Conservation (phyloP, 371 early-diverging fungal genomes). For the Cokeromyces recurvatus region DNA sequence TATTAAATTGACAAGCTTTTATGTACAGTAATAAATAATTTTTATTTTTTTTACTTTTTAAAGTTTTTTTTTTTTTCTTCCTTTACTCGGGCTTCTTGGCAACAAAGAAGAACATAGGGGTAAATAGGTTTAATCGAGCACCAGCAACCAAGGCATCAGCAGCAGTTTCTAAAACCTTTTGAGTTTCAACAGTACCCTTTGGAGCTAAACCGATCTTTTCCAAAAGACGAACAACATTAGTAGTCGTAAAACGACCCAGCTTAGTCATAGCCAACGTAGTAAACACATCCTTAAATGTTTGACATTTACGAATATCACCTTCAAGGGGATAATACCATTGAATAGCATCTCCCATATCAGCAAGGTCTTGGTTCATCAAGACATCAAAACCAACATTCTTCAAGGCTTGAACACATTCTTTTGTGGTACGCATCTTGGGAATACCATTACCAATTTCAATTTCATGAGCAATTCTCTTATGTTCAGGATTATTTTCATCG, state of each 20-base stretch:
- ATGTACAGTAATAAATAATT: no score
- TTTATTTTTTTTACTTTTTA: neutral
- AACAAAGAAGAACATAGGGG: conserved; percentile 90
- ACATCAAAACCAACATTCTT: conserved; percentile 82
- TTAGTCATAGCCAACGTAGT: conserved; percentile 46
- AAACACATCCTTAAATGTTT: conserved; percentile 52
- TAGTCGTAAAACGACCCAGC: conserved; percentile 53
- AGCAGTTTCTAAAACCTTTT: conserved; percentile 69
- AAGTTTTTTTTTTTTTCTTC: conserved; percentile 1
- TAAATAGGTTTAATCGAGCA: conserved; percentile 71
- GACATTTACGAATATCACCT: conserved; percentile 47
- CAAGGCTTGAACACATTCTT: conserved; percentile 66
- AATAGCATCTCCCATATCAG: conserved; percentile 55
- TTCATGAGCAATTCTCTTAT: conserved; percentile 67
- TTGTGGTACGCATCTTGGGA: conserved; percentile 69
- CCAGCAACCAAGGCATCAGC: conserved; percentile 74
- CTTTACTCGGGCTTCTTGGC: conserved; percentile 68
- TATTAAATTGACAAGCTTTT: no score
- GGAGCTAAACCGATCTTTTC: conserved; percentile 79
- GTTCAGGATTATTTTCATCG: conserved; percentile 65
- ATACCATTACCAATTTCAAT: conserved; percentile 88
- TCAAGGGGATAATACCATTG: conserved; percentile 81
- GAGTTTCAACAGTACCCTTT: conserved; percentile 74
- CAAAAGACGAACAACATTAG: conserved; percentile 57
- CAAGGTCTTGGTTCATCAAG: conserved; percentile 61